Base-by-base conservation (phyloP, 2,329 filamentous ascomycete genomes). In the Paraphaeosphaeria sporulosa region DNA sequence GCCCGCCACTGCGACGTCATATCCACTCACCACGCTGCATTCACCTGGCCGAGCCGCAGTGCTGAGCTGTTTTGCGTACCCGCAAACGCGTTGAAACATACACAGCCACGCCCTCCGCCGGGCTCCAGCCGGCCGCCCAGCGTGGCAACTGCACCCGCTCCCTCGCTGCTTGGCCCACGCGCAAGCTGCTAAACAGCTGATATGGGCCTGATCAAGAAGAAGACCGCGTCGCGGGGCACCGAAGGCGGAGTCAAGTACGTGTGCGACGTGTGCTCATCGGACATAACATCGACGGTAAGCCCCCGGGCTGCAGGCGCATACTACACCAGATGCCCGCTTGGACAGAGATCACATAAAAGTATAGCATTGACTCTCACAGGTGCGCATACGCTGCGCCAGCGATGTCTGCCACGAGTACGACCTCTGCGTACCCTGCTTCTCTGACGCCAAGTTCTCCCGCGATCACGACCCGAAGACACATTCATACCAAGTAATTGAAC, bases 181-280 rank as follows among this genome's bases (percentile, higher is more conserved):
- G 36, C 36, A 6, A 42, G 13, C 19, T 12, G 17, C 9, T 46
- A 46, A 27, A 36, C 40, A 23, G 27, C 25, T 67, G 74, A 68
- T 68, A 97, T 97, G 94, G 94, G 93, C 70, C 91, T 97, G 73
- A 97, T 97, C 77, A 91, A 94, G 76, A 97, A 97, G 85, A 97
- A 97, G 83, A 95, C 92, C 61, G 91, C 91, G 67, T 89, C 90
- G 57, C 86, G 92, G 74, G 92, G 92, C 64, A 93, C 90, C 54
- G 93, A 97, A 76, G 93, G 82, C 62, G 82, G 82, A 60, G 80
- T 83, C 60, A 97, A 98, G 78, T 99, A 96, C 78, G 93, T 98
- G 67, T 99, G 95, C 83, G 96, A 99, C 79, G 90, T 96, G 60
- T 99, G 95, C 79, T 96, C 93, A 47, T 92, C 92, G 59, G 95